Evolutionary conservation across 768 basidiomycete species (phyloP), one percentile per base, ranked within the genome.

Genomic region (Mycena chlorophos): DNA sequence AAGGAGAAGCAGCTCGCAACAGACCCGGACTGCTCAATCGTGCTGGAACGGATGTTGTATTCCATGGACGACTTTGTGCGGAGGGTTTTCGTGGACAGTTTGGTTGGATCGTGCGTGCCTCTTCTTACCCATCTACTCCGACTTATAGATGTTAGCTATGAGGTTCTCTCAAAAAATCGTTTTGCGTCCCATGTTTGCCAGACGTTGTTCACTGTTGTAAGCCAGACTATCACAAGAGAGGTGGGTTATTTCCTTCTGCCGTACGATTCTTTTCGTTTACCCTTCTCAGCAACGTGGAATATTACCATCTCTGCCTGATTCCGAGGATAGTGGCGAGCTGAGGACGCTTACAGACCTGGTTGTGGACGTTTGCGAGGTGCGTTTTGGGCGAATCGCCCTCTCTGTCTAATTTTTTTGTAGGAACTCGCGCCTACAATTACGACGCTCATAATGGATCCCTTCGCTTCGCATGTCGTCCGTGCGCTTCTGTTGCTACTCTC

Each of bases 51-150:
- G 61, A 87, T 98, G 81, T 67, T 85, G 10, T 82, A 94, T 66
- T 94, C 94, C 2, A 94, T 98, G 90, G 94, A 97, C 66, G 94
- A 98, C 70, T 95, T 94, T 71, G 88, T 90, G n/a, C 79, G 92
- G 49, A 80, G 96, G 52, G 94, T 96, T 5, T 89, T 98, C 57
- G 73, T 92, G 54, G 95, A 97, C 71, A 85, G 86, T 56, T 73
- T 99, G 64, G 80, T 82, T 49, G 94, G 93, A 69, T 91, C 90
- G 89, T 98, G 73, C 82, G 91, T 84, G 12, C 31, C 49, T 54
- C 46, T 1, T 23, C 31, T 27, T 12, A 22, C 22, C 22, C 40
- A 26, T 5, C 16, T 30, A 19, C 42, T 57, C 38, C 45, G 37
- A 19, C 22, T 43, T 40, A 26, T 28, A 20, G 5, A 45, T 34